Conservation (phyloP, 305 asterid genomes). For the Plantago coronopus region DNA sequence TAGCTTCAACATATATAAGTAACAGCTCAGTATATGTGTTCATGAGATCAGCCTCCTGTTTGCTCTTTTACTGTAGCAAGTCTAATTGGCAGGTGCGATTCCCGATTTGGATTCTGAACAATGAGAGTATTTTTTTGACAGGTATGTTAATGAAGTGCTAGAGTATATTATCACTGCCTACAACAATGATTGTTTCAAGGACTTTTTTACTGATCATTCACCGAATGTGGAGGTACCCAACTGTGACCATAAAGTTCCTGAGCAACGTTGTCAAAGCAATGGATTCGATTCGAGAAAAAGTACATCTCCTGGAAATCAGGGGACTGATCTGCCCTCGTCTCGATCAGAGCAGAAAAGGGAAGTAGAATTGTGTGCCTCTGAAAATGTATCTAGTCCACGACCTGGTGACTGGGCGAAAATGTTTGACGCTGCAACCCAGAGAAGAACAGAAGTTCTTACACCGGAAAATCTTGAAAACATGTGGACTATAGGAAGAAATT, state of each 20-base stretch:
- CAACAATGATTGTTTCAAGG: conserved; percentile 52
- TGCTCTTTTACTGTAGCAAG: conserved; percentile 6
- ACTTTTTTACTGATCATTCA: conserved; percentile 35
- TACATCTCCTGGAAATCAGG: conserved; percentile 33
- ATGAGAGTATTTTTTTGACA: conserved; percentile 22
- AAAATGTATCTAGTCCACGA: conserved; percentile 36
- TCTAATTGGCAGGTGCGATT: conserved; percentile 14
- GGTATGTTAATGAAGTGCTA: conserved; percentile 91
- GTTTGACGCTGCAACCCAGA: conserved; percentile 89
- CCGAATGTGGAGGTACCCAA: conserved; percentile 37
- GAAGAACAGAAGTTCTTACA: conserved; percentile 95
- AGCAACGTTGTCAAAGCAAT: conserved; percentile 41
- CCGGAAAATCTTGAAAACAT: conserved; percentile 98
- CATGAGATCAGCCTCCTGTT: background rate
- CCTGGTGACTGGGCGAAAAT: conserved; percentile 87
- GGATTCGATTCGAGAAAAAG: conserved; percentile 38
- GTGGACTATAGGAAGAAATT: conserved; percentile 97
- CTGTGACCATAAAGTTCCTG: conserved; percentile 31
- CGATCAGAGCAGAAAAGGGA: conserved; percentile 41
- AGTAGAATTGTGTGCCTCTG: conserved; percentile 33
- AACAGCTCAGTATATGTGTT: background rate
- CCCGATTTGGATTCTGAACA: conserved; percentile 24
- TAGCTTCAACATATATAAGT: background rate
- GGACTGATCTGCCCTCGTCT: conserved; percentile 30
- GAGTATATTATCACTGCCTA: conserved; percentile 64